Evolutionary conservation across 768 basidiomycete species (phyloP).

Genomic region (Auricularia cornea): DNA sequence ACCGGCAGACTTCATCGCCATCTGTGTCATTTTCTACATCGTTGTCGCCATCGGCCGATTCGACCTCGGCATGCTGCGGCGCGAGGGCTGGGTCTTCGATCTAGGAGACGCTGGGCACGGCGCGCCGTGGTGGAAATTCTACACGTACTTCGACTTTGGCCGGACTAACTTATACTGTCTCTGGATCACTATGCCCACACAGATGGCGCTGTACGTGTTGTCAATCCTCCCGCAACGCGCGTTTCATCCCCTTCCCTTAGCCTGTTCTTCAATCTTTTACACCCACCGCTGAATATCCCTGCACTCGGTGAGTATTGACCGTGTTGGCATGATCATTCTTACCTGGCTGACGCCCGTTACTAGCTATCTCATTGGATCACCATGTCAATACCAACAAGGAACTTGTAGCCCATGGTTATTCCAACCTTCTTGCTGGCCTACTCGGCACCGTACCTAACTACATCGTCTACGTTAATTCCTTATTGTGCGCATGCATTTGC

Average conservation of each 20-base stretch:
- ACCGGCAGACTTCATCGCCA: conserved; percentile 60
- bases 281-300: conserved; percentile 84
- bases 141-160: conserved; percentile 61
- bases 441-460: conserved; percentile 85
- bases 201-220: conserved; percentile 72
- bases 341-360: neutral
- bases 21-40: conserved; percentile 79
- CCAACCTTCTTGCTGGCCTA: conserved; percentile 75
- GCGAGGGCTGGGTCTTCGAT: conserved; percentile 81
- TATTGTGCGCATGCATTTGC: conserved; percentile 43
- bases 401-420: conserved; percentile 86
- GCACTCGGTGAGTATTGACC: conserved; percentile 52
- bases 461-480: conserved; percentile 80
- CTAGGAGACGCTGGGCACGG: conserved; percentile 36
- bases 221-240: neutral
- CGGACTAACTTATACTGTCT: conserved; percentile 57
- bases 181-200: conserved; percentile 83
- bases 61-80: conserved; percentile 51
- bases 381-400: conserved; percentile 91
- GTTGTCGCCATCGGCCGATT: conserved; percentile 57
- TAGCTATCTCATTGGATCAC: conserved; percentile 80
- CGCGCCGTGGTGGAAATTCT: conserved; percentile 75
- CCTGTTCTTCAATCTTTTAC: conserved; percentile 76
- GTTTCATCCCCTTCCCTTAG: conserved; percentile 26
- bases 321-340: neutral